Conservation (phyloP, 1,284 basidiomycete species). For the Pseudozyma sp. region DNA sequence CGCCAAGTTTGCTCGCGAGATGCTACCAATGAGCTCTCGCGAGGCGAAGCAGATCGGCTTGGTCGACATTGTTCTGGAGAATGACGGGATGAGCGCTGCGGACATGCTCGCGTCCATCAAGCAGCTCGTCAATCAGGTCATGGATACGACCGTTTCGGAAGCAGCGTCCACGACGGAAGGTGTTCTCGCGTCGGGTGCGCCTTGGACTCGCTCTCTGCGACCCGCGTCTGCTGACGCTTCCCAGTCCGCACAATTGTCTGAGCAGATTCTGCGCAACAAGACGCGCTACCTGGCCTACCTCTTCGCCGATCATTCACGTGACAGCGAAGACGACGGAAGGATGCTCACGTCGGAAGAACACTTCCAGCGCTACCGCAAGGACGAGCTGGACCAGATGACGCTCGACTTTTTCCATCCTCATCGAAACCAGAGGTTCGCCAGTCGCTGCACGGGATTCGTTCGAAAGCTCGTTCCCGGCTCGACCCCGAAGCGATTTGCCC, state of each 20-base stretch:
- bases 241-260: conserved; percentile 47
- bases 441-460: conserved; percentile 70
- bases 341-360: conserved; percentile 18
- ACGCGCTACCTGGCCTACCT: conserved; percentile 61
- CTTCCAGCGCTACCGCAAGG: conserved; percentile 68
- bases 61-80: conserved; percentile 49
- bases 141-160: conserved; percentile 26
- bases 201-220: conserved; percentile 54
- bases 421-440: conserved; percentile 69
- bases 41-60: conserved; percentile 41
- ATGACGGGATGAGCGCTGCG: conserved; percentile 14
- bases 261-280: conserved; percentile 63
- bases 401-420: conserved; percentile 70
- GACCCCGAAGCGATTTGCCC: conserved; percentile 69
- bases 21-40: conserved; percentile 70
- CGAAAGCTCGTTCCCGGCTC: conserved; percentile 69
- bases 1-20: conserved; percentile 67
- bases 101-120: conserved; percentile 30
- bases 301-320: conserved; percentile 27
- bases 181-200: conserved; percentile 29
- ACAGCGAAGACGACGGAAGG: conserved; percentile 17
- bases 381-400: conserved; percentile 71
- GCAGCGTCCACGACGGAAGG: neutral
- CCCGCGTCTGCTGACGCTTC: conserved; percentile 18
- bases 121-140: conserved; percentile 39